Conservation (phyloP, 2,329 filamentous ascomycete species). For the Botrytis squamosa region DNA sequence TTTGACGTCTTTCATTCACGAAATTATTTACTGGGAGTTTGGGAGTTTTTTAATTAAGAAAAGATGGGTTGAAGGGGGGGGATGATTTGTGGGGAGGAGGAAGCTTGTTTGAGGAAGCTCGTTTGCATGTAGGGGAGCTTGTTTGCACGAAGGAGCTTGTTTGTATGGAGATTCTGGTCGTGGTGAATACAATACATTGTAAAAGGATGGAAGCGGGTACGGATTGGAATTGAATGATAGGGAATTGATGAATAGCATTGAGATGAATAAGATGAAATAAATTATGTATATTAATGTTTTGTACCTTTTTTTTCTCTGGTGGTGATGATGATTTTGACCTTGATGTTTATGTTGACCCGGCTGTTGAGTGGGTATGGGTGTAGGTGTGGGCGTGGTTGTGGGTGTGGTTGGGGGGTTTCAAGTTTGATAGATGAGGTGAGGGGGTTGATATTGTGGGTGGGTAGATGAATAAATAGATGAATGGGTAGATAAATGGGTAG, state of each 20-base stretch:
- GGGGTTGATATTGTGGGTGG: no score
- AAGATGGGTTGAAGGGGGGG: background rate
- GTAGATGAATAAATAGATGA: no score
- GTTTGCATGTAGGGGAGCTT: background rate
- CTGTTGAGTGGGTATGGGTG: background rate
- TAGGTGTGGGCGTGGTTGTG: background rate
- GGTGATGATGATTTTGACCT: background rate
- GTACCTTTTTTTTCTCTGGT: background rate
- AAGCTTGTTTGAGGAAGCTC: background rate
- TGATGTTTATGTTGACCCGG: background rate
- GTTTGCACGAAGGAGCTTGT: background rate
- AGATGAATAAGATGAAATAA: conserved; percentile 13
- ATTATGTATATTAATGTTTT: conserved; percentile 15
- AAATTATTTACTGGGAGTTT: conserved; percentile 5
- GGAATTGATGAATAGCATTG: conserved; percentile 12
- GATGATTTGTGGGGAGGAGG: background rate
- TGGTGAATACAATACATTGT: background rate
- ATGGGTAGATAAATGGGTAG: no score
- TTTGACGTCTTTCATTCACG: conserved; percentile 18
- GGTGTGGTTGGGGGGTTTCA: background rate
- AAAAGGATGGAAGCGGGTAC: background rate
- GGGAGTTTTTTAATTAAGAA: background rate
- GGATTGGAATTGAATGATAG: conserved; percentile 4
- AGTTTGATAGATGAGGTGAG: background rate
- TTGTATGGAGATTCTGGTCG: background rate